phyloP scores from a whole-genome alignment of 176 grass and related monocot species.

The Leersia perrieri region DNA sequence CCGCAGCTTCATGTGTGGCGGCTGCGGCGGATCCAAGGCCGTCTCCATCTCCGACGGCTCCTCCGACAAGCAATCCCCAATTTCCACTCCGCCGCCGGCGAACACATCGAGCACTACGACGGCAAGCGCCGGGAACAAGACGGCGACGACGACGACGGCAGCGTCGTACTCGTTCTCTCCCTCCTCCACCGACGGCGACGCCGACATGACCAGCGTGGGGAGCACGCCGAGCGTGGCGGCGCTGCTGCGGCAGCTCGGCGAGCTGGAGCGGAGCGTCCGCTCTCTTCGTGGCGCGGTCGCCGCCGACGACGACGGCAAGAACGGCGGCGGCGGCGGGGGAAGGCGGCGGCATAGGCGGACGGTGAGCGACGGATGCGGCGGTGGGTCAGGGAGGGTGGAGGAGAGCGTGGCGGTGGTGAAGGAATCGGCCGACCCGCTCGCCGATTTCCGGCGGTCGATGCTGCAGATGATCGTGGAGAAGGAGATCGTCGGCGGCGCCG shows the following conservation, averaged over 20 bases:
- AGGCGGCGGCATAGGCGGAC: constrained; percentile 44
- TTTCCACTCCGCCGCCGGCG: constrained; percentile 34
- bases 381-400: constrained; percentile 33
- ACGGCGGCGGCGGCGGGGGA: not conserved
- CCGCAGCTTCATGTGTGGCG: constrained; percentile 54
- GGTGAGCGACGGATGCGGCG: constrained; percentile 38
- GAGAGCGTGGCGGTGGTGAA: constrained; percentile 84
- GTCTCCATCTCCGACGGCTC: constrained; percentile 57
- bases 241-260: constrained; percentile 65
- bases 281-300: not conserved
- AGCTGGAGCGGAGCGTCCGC: constrained; percentile 56
- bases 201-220: constrained; percentile 37
- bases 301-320: not conserved
- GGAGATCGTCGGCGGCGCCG: constrained; percentile 51
- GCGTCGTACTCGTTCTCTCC: constrained; percentile 34
- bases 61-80: constrained; percentile 43
- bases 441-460: constrained; percentile 75
- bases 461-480: constrained; percentile 94
- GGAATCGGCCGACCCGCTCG: constrained; percentile 66
- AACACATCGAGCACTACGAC: constrained; percentile 1
- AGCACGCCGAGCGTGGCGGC: constrained; percentile 61
- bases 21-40: constrained; percentile 49
- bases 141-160: not conserved
- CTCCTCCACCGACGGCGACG: constrained; percentile 18
- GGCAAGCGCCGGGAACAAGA: not conserved